Base-by-base conservation (phyloP, 1,284 basidiomycete genomes). In the Blastosporella zonata region DNA sequence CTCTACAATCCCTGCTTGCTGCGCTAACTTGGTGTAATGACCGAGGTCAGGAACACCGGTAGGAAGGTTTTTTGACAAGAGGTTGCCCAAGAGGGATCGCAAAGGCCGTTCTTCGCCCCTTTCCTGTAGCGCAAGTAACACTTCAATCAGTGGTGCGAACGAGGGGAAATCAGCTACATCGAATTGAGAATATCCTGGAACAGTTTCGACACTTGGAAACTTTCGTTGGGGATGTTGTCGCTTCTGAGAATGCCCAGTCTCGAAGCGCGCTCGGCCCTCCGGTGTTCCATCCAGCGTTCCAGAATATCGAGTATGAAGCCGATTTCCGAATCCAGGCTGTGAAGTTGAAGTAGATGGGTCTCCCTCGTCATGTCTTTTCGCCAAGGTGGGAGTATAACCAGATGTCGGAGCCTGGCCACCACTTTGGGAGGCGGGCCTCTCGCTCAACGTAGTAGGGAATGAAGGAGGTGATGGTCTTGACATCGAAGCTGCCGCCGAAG, bases 1-100 rank as follows among this genome's bases (percentile, higher is more conserved):
- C 25, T 63, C 37, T 34, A 77, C 52, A 12, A 75, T 47, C 15
- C 56, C 60, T 5, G 57, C 59, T 29, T 61, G 55, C 29, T 56
- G 59, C 21, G 73, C 60, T 61, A 56, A 52, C 51, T 21, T 34
- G 13, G 54, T 46, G 42, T 55, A 56, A 22, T 47, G 42, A 21
- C 47, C 36, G 12, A 58, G 53, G 17, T 49, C 52, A 12, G 23
- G n/a, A 23, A 54, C 40, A 5, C 47, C 53, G n/a, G 53, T 47
- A n/a, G 51, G 50, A 22, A 31, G 9, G 43, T 51, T 38, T 8
- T 27, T 53, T 20, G 39, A 33, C 22, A 55, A 43, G 10, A 42
- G 22, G 22, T 38, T 38, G 17, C 52, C 53, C 23, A 55, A 45
- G 6, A 51, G 33, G 25, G 53, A 53, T 31, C 57, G 46, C 29